Percentiles rank a stretch among this genome's conserved stretches.
Conservation (phyloP, 2,329 filamentous ascomycete genomes). For the Phialemonium atrogriseum region DNA sequence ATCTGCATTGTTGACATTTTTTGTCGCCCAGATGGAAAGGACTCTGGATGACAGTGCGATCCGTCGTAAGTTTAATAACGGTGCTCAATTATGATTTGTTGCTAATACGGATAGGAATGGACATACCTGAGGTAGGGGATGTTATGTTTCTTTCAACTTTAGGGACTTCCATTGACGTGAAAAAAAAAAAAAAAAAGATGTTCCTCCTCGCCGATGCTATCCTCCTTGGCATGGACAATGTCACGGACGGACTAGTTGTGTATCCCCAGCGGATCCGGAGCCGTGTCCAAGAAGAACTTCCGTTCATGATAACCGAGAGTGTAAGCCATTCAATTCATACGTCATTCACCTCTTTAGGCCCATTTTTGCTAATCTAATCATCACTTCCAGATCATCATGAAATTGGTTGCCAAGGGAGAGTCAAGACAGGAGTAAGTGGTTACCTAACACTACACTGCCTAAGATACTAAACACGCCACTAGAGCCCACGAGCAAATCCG, state of each 20-base stretch:
- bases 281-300: conserved; percentile 66
- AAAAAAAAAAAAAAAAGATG: too few relatives aligned
- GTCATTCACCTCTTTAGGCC: too few relatives aligned
- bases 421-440: conserved; percentile 56
- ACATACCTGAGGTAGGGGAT: conserved; percentile 42
- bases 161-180: too few relatives aligned
- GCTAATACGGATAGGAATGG: conserved; percentile 38
- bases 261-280: conserved; percentile 66
- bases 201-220: conserved; percentile 64
- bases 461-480: too few relatives aligned
- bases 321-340: too few relatives aligned
- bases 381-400: conserved; percentile 80
- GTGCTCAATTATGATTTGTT: too few relatives aligned
- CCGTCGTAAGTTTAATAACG: conserved; percentile 44
- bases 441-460: conserved; percentile 1
- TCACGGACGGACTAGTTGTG: conserved; percentile 59
- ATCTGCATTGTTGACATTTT: conserved; percentile 50
- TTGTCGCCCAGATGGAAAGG: too few relatives aligned
- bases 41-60: conserved; percentile 72
- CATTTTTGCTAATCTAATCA: too few relatives aligned
- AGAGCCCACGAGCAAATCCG: conserved; percentile 81
- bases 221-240: conserved; percentile 58
- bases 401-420: conserved; percentile 59
- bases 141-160: too few relatives aligned
- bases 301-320: conserved; percentile 73